Evolutionary conservation across 805 yeast species (phyloP).

Genomic region (Hanseniaspora hatyaiensis): DNA sequence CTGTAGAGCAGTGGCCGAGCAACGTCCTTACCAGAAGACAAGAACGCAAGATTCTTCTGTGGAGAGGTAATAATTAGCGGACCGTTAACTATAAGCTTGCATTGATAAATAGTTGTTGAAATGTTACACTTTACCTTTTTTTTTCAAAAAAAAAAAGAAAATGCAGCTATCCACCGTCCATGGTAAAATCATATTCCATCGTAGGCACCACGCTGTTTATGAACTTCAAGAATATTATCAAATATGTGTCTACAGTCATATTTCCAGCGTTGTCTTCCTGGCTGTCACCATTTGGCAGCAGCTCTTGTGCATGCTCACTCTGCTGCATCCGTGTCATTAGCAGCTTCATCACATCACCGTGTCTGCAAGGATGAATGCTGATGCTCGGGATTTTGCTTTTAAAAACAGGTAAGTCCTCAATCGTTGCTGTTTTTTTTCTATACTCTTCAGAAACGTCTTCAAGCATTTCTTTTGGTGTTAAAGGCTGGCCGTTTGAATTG

Average conservation of each 20-base stretch:
- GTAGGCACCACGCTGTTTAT: conserved; percentile 97
- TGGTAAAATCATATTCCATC: conserved; percentile 94
- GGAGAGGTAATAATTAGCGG: no score
- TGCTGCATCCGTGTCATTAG: conserved; percentile 43
- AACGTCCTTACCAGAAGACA: no score
- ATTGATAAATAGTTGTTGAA: no score
- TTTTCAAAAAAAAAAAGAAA: no score
- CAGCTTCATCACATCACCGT: conserved; percentile 87
- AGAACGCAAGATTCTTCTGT: no score
- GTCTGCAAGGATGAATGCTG: conserved; percentile 92
- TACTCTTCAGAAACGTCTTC: conserved; percentile 88
- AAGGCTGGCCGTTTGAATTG: conserved; percentile 70
- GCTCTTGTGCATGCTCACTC: no score
- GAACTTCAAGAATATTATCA: conserved; percentile 80
- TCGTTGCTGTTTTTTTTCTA: conserved; percentile 90
- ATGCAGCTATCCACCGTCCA: conserved; percentile 96
- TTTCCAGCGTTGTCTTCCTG: conserved; percentile 45
- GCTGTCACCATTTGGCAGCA: no score
- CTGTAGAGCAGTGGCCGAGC: no score
- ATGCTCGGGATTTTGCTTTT: conserved; percentile 38
- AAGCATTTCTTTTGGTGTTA: conserved; percentile 82
- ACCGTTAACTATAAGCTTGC: no score
- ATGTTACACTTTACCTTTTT: no score
- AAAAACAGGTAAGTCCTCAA: conserved; percentile 80
- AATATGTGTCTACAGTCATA: conserved; percentile 80